Conservation (phyloP, 768 basidiomycete genomes). For the Leccinum arenicola region DNA sequence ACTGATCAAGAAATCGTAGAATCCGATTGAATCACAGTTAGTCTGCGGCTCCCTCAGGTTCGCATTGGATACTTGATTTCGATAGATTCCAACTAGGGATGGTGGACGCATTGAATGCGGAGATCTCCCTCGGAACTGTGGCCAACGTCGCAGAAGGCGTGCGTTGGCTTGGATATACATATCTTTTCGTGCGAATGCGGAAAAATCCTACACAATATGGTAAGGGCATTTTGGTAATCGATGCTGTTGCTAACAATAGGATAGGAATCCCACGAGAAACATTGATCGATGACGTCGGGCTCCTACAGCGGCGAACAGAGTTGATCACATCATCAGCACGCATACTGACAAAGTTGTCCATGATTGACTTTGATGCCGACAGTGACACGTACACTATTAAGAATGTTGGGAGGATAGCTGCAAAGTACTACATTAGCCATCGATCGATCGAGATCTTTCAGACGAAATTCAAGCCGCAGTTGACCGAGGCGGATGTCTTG, state of each 20-base stretch:
- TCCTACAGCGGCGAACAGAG: conserved; percentile 66
- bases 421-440: conserved; percentile 92
- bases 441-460: conserved; percentile 87
- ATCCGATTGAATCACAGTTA: conserved; percentile 95
- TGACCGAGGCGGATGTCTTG: conserved; percentile 93
- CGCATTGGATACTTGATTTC: conserved; percentile 1
- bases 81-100: conserved; percentile 77
- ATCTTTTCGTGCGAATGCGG: conserved; percentile 91
- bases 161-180: conserved; percentile 96
- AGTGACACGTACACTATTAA: conserved; percentile 66
- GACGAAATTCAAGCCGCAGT: conserved; percentile 66
- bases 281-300: conserved; percentile 64
- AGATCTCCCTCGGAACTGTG: conserved; percentile 93
- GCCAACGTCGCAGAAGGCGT: conserved; percentile 82
- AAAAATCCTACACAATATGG: conserved; percentile 89
- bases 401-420: conserved; percentile 95
- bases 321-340: conserved; percentile 66
- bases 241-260: conserved; percentile 1
- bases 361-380: conserved; percentile 74
- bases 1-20: conserved; percentile 40
- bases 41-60: conserved; percentile 19
- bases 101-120: conserved; percentile 90
- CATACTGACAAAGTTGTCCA: conserved; percentile 63
- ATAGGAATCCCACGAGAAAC: conserved; percentile 74
- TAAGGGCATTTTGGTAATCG: conserved; percentile 26